Conservation (phyloP, 495 filamentous ascomycete species). For the Penicillium ucsense region DNA sequence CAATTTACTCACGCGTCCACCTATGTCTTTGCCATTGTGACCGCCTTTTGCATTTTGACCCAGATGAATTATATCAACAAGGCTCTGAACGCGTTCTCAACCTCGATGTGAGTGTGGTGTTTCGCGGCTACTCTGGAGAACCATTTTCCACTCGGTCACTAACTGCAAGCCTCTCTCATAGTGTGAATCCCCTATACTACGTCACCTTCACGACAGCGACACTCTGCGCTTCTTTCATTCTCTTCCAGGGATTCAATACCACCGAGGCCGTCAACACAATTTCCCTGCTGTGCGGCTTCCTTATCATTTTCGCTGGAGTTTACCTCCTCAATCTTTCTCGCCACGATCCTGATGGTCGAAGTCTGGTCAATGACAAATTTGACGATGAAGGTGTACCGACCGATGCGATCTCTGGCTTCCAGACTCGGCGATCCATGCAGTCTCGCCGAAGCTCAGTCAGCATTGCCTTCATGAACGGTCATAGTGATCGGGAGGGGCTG, state of each 20-base stretch:
- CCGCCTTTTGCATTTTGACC: slow-evolving; percentile 83
- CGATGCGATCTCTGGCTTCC: slow-evolving; percentile 78
- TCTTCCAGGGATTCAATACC: slow-evolving; percentile 96
- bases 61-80: slow-evolving; percentile 99
- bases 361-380: slow-evolving; percentile 51
- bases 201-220: slow-evolving; percentile 98
- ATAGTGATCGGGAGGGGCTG: slow-evolving; percentile 61
- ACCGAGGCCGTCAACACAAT: slow-evolving; percentile 88
- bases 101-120: slow-evolving; percentile 66
- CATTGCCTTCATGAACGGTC: slow-evolving; percentile 40
- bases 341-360: slow-evolving; percentile 73
- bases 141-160: slow-evolving; percentile 6
- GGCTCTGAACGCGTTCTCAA: slow-evolving; percentile 91
- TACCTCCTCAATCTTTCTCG: slow-evolving; percentile 95
- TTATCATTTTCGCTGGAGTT: slow-evolving; percentile 93
- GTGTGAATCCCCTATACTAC: slow-evolving; percentile 97
- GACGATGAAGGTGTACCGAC: slow-evolving; percentile 73
- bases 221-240: slow-evolving; percentile 89
- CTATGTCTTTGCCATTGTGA: slow-evolving; percentile 93
- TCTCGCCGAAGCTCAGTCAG: slow-evolving; percentile 62
- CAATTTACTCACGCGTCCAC: slow-evolving; percentile 90
- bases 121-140: neutral
- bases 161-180: slow-evolving; percentile 29
- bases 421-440: slow-evolving; percentile 90
- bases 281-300: slow-evolving; percentile 85